Percentiles rank a stretch among this genome's conserved stretches.
Evolutionary conservation across 257 asterid species (phyloP).

Genomic region (Thymus quinquecostatus): DNA sequence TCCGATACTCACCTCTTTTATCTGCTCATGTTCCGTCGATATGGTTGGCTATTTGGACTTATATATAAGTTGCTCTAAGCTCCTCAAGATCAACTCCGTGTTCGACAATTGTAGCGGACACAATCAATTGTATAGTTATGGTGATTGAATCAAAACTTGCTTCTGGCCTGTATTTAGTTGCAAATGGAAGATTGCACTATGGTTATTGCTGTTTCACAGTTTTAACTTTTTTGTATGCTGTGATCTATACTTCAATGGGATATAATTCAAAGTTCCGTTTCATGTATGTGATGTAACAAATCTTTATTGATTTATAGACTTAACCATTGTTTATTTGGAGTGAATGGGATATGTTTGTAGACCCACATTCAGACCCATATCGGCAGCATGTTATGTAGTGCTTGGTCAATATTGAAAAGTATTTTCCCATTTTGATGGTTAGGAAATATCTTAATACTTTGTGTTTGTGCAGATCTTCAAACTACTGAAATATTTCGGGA

Average conservation of each 20-base stretch:
- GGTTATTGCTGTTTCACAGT: slow-evolving; percentile 3
- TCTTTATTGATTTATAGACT: neutral
- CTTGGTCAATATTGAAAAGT: slow-evolving; percentile 2
- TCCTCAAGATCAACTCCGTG: slow-evolving; percentile 7
- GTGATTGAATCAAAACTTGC: neutral
- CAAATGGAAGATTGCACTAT: neutral
- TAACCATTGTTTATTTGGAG: neutral
- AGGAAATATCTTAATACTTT: slow-evolving; percentile 8
- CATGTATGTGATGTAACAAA: neutral
- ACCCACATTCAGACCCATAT: slow-evolving; percentile 6
- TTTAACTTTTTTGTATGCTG: neutral
- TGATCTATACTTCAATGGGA: neutral
- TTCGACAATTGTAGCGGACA: neutral
- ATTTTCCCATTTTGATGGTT: slow-evolving; percentile 4
- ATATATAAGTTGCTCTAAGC: neutral
- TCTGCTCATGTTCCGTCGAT: slow-evolving; percentile 7
- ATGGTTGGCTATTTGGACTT: slow-evolving; percentile 1
- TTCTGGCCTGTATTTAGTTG: slow-evolving; percentile 8
- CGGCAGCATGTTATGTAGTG: neutral
- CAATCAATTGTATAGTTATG: neutral
- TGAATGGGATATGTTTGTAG: neutral
- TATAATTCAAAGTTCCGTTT: slow-evolving; percentile 5
- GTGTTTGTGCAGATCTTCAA: slow-evolving; percentile 69
- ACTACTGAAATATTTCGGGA: slow-evolving; percentile 72
- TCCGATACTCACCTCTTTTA: slow-evolving; percentile 8